These are phyloP conservation scores for Mrakia blollopis DNA, from an alignment of 768 basidiomycete species.

Conservation along the genomic window DNA sequence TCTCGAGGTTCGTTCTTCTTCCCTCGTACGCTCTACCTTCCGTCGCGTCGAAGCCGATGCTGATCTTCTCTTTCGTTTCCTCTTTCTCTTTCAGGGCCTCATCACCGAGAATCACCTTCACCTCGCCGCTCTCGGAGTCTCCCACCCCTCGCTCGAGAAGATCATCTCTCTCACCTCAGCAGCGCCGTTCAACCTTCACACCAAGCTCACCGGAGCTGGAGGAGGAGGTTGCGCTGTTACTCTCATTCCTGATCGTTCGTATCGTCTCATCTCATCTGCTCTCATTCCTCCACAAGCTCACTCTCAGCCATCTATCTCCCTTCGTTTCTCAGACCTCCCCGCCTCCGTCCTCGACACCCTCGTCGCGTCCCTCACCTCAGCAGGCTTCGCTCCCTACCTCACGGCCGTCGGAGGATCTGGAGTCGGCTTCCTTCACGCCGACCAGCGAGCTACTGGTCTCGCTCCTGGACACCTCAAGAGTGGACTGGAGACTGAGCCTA, in stretches of 20 bases:
- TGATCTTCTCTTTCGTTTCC: neutral
- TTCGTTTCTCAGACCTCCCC: conserved; percentile 59
- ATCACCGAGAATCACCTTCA: conserved; percentile 86
- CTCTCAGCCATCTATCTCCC: neutral
- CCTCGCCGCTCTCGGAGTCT: conserved; percentile 79
- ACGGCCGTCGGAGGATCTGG: conserved; percentile 92
- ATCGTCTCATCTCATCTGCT: neutral
- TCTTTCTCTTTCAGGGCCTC: conserved; percentile 55
- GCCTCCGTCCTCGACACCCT: conserved; percentile 57
- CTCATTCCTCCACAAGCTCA: neutral
- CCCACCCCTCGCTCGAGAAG: conserved; percentile 78
- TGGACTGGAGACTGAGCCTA: neutral
- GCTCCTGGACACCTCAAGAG: neutral
- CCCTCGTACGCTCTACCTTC: no score
- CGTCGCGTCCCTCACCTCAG: conserved; percentile 55
- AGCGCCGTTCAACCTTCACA: conserved; percentile 65
- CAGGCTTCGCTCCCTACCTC: conserved; percentile 75
- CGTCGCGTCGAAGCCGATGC: neutral
- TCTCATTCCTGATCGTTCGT: conserved; percentile 83
- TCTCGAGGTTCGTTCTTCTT: conserved; percentile 58
- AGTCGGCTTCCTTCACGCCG: conserved; percentile 57
- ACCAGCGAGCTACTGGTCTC: neutral
- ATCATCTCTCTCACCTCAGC: conserved; percentile 67
- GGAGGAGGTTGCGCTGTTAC: conserved; percentile 98
- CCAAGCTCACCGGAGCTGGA: conserved; percentile 91